Percentiles rank a stretch among this genome's conserved stretches.
These are phyloP conservation scores for Haplosporangium sp. DNA, from an alignment of 371 early-diverging fungal species.

Conservation along the genomic window DNA sequence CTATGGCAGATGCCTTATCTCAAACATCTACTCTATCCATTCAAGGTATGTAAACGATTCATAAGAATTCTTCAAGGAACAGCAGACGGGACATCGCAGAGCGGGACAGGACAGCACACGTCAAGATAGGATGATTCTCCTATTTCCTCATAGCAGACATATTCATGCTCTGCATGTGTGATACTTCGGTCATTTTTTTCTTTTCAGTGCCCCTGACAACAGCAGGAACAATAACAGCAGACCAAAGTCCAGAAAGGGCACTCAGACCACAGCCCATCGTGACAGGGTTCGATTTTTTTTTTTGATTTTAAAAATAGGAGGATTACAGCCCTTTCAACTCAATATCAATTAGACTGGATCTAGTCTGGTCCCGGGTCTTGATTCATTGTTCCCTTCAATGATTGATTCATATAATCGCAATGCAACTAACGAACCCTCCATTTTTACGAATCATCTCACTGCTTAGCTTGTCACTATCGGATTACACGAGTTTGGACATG, in stretches of 20 bases:
- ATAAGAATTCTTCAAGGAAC: too few relatives aligned
- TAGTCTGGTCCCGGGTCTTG: too few relatives aligned
- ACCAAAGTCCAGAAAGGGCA: too few relatives aligned
- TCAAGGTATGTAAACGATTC: constrained; percentile 87
- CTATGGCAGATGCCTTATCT: constrained; percentile 91
- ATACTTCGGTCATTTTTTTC: neutral
- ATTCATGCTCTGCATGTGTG: neutral
- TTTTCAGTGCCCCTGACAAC: neutral
- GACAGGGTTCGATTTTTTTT: neutral
- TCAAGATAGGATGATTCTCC: neutral
- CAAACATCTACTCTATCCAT: constrained; percentile 88
- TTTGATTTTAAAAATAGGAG: neutral
- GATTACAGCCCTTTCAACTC: too few relatives aligned
- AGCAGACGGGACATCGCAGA: neutral
- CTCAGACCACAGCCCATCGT: constrained; percentile 3
- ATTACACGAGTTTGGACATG: constrained; percentile 88
- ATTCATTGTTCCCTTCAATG: too few relatives aligned
- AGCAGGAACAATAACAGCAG: too few relatives aligned
- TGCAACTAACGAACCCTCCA: too few relatives aligned
- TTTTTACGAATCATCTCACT: too few relatives aligned
- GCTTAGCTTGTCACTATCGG: constrained; percentile 79
- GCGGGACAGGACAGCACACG: too few relatives aligned
- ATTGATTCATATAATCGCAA: too few relatives aligned
- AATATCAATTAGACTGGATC: too few relatives aligned
- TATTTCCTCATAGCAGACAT: neutral